phyloP scores from a whole-genome alignment of 164 flowering plant species.

The Cinnamomum chago region DNA sequence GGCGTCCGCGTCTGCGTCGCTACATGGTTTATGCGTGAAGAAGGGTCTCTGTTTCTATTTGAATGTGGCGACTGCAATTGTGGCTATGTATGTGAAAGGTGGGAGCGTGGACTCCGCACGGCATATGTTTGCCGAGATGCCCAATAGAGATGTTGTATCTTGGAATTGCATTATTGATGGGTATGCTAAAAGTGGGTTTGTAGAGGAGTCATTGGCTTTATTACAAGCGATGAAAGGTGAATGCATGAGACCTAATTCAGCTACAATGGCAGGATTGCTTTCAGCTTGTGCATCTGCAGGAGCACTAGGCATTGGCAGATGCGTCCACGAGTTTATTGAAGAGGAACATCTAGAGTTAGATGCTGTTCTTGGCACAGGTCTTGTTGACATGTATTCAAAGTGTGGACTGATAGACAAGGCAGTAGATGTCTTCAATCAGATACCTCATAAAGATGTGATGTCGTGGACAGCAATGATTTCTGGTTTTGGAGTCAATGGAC shows the following conservation, averaged over 20 bases:
- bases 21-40: slow-evolving; percentile 41
- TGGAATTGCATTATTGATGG: slow-evolving; percentile 51
- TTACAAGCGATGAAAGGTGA: slow-evolving; percentile 29
- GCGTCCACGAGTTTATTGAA: slow-evolving; percentile 24
- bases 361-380: slow-evolving; percentile 40
- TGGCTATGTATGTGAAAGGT: slow-evolving; percentile 35
- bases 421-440: slow-evolving; percentile 30
- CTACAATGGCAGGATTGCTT: slow-evolving; percentile 44
- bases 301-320: slow-evolving; percentile 19
- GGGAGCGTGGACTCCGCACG: slow-evolving; percentile 25
- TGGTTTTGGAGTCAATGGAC: slow-evolving; percentile 43
- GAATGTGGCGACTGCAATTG: slow-evolving; percentile 33
- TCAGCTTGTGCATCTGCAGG: slow-evolving; percentile 38
- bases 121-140: slow-evolving; percentile 23
- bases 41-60: slow-evolving; percentile 26
- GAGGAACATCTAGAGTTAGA: slow-evolving; percentile 27
- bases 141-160: slow-evolving; percentile 32
- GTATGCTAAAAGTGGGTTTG: slow-evolving; percentile 32
- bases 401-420: slow-evolving; percentile 37
- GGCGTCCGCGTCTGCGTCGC: slow-evolving; percentile 28
- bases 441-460: slow-evolving; percentile 35
- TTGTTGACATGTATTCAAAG: slow-evolving; percentile 44
- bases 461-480: slow-evolving; percentile 51
- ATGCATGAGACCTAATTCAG: slow-evolving; percentile 34
- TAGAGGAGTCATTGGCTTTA: slow-evolving; percentile 28